Evolutionary conservation across 352 stramenopile genomes (phyloP), one percentile per base, ranked within the genome.

Genomic region (Globisporangium nagaii): DNA sequence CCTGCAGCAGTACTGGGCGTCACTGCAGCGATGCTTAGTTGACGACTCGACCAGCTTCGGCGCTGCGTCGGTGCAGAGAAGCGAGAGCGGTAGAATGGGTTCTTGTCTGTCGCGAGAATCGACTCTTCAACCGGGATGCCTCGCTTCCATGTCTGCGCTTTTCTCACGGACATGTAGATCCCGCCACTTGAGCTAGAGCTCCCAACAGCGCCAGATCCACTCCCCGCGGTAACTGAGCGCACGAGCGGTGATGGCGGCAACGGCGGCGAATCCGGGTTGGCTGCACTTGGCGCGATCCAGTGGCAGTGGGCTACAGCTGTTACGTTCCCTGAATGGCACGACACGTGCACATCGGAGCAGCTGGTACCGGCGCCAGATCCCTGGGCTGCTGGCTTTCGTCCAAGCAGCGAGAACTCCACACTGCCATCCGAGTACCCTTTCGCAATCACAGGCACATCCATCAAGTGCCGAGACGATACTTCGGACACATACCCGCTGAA

Each of bases 1-100:
- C 24, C 35, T 10, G 30, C 1, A 10, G 15, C 27, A 13, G 31
- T 27, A n/a, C 31, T 24, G 11, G 31, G n/a, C 4, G 41, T 22
- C 36, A 19, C 30, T 24, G 35, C 49, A 41, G n/a, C 56, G 28
- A 75, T 53, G 25, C 32, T 73, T 20, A 75, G 37, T 17, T 82
- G 58, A 1, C 65, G 70, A 34, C 59, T 78, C 4, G 60, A 70
- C 22, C 48, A 58, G 22, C 56, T 84, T 36, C 63, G 63, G 7
- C 71, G 64, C 20, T 71, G 50, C 19, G 56, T 48, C 17, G 65
- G 35, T 2, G 65, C 56, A 41, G 60, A 58, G 43, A 86, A 85
- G 6, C 77, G 58, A 28, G 77, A 73, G 9, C 65, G 68, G 56
- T 83, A 77, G 35, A 90, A 90, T 2, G 69, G 80, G 32, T 88